These are phyloP conservation scores for Abrus precatorius DNA, from an alignment of 306 rosid genomes.

Conservation along the genomic window DNA sequence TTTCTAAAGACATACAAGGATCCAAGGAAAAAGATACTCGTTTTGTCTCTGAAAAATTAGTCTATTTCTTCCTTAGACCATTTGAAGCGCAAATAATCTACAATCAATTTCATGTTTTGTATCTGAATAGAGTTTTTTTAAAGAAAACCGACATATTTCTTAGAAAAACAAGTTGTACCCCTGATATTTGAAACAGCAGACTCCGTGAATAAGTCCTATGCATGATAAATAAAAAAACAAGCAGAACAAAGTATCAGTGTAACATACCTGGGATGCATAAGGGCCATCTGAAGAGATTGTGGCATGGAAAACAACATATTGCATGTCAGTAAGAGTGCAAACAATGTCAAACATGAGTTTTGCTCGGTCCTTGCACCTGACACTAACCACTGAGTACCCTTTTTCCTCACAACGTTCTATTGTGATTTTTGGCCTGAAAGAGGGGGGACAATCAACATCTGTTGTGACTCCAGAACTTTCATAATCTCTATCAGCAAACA, in stretches of 20 bases:
- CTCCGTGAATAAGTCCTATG: background rate
- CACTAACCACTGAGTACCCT: slow-evolving; percentile 77
- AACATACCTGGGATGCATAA: slow-evolving; percentile 78
- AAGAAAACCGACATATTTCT: background rate
- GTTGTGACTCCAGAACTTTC: slow-evolving; percentile 64
- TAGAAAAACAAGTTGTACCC: background rate
- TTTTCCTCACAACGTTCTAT: slow-evolving; percentile 79
- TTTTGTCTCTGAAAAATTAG: background rate
- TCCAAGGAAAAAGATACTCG: slow-evolving; percentile 20
- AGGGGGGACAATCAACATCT: slow-evolving; percentile 58
- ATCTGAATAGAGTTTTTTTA: background rate
- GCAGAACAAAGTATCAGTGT: background rate
- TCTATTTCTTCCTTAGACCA: slow-evolving; percentile 16
- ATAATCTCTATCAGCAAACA: slow-evolving; percentile 83
- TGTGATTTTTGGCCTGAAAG: slow-evolving; percentile 71
- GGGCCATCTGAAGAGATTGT: slow-evolving; percentile 77
- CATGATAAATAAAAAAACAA: background rate
- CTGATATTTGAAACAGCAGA: background rate
- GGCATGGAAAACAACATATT: slow-evolving; percentile 89
- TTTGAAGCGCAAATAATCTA: slow-evolving; percentile 15
- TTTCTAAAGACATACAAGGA: no score
- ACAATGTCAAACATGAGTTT: slow-evolving; percentile 89
- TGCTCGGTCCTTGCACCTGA: slow-evolving; percentile 80
- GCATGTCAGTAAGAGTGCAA: slow-evolving; percentile 91
- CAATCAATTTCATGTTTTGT: slow-evolving; percentile 5